A percentile compares a stretch with the other conserved stretches of the same genome.
Conservation (phyloP, 306 rosid species). For the Neltuma alba region DNA sequence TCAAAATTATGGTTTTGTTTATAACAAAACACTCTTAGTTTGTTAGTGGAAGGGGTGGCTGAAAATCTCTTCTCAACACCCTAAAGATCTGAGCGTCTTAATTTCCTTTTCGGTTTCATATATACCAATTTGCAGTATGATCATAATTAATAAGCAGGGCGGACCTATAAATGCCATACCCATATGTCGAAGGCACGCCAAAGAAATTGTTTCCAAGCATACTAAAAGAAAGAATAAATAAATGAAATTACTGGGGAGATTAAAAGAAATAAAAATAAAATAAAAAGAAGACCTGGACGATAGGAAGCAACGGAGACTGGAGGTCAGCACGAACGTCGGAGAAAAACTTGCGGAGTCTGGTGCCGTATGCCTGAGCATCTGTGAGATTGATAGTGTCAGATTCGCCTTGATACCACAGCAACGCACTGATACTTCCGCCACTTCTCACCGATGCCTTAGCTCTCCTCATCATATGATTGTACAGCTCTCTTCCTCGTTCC, state of each 20-base stretch:
- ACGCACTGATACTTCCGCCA: conserved; percentile 50
- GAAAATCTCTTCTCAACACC: background rate
- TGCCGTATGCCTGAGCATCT: conserved; percentile 54
- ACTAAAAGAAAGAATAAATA: background rate
- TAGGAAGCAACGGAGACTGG: conserved; percentile 70
- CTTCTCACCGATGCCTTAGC: conserved; percentile 47
- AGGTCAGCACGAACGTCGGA: conserved; percentile 62
- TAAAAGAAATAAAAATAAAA: background rate
- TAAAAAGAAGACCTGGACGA: conserved; percentile 55
- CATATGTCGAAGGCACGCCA: background rate
- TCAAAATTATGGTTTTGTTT: no score
- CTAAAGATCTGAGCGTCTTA: background rate
- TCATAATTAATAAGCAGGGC: no score
- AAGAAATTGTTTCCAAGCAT: background rate
- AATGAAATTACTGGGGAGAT: no score
- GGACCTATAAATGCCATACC: background rate
- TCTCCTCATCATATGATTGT: conserved; percentile 61
- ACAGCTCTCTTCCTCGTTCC: conserved; percentile 51
- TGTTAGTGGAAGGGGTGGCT: background rate
- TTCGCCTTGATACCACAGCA: conserved; percentile 91
- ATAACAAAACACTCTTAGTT: no score
- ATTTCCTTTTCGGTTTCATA: background rate
- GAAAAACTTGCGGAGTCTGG: conserved; percentile 55
- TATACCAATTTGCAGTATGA: background rate
- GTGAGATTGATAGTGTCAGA: conserved; percentile 48